phyloP scores from a whole-genome alignment of 2,329 filamentous ascomycete genomes.

The Ceratocystis diversiconidia region DNA sequence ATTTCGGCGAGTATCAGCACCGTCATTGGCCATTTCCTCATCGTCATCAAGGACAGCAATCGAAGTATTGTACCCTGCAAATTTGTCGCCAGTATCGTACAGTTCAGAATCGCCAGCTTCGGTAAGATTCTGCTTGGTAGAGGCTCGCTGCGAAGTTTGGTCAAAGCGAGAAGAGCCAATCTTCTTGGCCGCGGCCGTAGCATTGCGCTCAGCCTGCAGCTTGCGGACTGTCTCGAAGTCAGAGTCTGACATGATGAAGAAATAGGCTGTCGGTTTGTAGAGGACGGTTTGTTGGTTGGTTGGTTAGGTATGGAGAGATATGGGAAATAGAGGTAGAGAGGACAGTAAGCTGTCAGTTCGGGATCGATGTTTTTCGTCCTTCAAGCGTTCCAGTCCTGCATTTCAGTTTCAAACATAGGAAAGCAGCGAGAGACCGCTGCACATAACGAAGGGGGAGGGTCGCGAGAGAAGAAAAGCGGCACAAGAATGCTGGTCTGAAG shows the following conservation, averaged over 20 bases:
- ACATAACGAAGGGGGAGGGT: slow-evolving; percentile 24
- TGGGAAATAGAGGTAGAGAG: slow-evolving; percentile 2
- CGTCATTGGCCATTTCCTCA: slow-evolving; percentile 65
- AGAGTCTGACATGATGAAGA: slow-evolving; percentile 51
- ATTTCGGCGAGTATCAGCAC: slow-evolving; percentile 56
- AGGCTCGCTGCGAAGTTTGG: slow-evolving; percentile 61
- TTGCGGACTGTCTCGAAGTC: slow-evolving; percentile 79
- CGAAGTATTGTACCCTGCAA: slow-evolving; percentile 78
- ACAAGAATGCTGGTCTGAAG: slow-evolving; percentile 19
- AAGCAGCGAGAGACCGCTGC: slow-evolving; percentile 19
- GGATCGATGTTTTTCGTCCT: slow-evolving; percentile 16
- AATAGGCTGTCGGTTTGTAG: neutral
- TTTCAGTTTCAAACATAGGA: slow-evolving; percentile 17
- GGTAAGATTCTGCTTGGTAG: slow-evolving; percentile 81
- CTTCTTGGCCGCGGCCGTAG: slow-evolving; percentile 62
- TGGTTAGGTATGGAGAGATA: no score
- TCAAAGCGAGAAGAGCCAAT: slow-evolving; percentile 62
- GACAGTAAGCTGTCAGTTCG: slow-evolving; percentile 4
- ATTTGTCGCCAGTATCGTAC: slow-evolving; percentile 73
- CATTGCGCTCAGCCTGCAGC: slow-evolving; percentile 87
- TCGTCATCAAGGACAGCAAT: slow-evolving; percentile 68
- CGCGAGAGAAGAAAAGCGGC: slow-evolving; percentile 21
- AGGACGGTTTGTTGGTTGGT: neutral
- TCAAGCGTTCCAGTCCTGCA: slow-evolving; percentile 18
- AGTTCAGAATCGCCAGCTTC: slow-evolving; percentile 79